These are phyloP conservation scores for Dunaliella sp. DNA, from an alignment of 139 green algal species.

Conservation along the genomic window DNA sequence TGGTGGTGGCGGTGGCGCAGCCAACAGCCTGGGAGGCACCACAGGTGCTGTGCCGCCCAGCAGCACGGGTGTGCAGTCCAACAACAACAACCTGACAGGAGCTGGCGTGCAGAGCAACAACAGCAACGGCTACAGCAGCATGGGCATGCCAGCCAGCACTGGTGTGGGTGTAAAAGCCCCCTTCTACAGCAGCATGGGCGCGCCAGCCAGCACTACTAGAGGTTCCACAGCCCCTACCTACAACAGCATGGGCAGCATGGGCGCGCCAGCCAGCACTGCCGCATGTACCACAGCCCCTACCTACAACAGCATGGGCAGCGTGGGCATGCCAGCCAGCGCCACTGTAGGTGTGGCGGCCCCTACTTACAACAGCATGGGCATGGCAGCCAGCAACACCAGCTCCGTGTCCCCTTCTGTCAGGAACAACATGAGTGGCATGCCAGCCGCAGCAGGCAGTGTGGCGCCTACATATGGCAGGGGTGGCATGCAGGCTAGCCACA, in stretches of 20 bases:
- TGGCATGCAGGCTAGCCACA: background rate
- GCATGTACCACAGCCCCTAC: background rate
- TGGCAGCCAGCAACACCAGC: background rate
- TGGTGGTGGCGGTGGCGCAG: too few species aligned
- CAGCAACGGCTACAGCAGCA: background rate
- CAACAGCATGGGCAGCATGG: background rate
- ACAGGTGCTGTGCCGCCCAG: too few species aligned
- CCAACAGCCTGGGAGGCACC: too few species aligned
- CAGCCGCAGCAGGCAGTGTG: too few species aligned
- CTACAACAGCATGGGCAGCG: background rate
- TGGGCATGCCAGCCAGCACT: background rate
- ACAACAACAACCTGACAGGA: too few species aligned
- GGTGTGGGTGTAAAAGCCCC: background rate
- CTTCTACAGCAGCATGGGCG: slow-evolving; percentile 5
- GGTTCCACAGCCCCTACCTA: background rate
- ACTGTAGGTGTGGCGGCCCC: background rate
- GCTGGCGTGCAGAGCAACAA: too few species aligned
- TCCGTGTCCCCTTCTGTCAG: too few species aligned
- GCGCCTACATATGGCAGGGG: too few species aligned
- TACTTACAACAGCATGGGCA: background rate
- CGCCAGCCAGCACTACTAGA: background rate
- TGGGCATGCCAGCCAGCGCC: background rate
- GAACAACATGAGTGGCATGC: too few species aligned
- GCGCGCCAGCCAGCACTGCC: background rate
- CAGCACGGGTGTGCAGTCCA: too few species aligned